Evolutionary conservation across 768 basidiomycete species (phyloP).

Genomic region (Serendipita sp.): DNA sequence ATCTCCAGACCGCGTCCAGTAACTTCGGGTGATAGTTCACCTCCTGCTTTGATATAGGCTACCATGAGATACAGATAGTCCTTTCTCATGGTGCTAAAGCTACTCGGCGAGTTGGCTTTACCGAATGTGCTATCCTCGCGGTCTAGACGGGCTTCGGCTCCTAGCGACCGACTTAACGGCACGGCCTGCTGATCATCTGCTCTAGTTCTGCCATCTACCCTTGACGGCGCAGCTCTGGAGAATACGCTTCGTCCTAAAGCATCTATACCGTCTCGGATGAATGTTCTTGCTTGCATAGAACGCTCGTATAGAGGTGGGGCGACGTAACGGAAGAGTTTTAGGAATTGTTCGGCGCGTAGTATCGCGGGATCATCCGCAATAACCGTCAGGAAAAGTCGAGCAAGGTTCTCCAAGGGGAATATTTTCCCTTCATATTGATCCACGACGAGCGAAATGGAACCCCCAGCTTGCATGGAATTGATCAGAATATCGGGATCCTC

Average conservation of each 20-base stretch:
- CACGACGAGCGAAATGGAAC: conserved; percentile 25
- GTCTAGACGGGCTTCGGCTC: neutral
- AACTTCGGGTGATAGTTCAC: conserved; percentile 9
- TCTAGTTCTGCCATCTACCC: neutral
- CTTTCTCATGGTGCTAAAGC: conserved; percentile 40
- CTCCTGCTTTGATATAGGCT: conserved; percentile 13
- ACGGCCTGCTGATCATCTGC: neutral
- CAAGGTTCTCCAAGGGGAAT: conserved; percentile 46
- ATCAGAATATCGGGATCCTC: conserved; percentile 33
- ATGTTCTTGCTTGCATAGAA: conserved; percentile 33
- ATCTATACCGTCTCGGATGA: conserved; percentile 51
- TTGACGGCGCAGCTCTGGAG: conserved; percentile 15
- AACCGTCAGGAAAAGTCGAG: conserved; percentile 59
- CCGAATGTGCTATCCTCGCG: conserved; percentile 17
- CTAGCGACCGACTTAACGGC: neutral
- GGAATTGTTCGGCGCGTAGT: conserved; percentile 51
- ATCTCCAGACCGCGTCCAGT: conserved; percentile 28
- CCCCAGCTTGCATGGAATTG: conserved; percentile 20
- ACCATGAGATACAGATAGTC: conserved; percentile 35
- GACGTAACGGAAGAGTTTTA: conserved; percentile 42
- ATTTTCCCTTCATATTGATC: conserved; percentile 43
- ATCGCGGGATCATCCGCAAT: conserved; percentile 59
- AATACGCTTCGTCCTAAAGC: conserved; percentile 43
- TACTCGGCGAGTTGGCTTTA: conserved; percentile 34
- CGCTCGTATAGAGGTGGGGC: conserved; percentile 41